Percentiles rank a stretch among this genome's conserved stretches.
phyloP scores from a whole-genome alignment of 768 basidiomycete genomes.

The Holtermannia corniformis region DNA sequence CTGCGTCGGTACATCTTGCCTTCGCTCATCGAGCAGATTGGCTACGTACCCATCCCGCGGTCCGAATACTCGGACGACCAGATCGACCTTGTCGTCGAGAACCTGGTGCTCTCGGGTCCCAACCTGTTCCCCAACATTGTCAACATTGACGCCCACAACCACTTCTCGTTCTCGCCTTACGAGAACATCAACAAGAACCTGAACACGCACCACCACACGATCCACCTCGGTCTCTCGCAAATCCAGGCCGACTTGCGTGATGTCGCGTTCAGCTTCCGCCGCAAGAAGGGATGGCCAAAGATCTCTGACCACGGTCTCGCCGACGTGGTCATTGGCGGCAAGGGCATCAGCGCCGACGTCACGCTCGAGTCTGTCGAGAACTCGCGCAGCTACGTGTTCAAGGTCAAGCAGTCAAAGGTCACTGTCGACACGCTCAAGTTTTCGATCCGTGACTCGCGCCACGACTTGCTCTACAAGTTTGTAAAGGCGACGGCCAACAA shows the following conservation, averaged over 20 bases:
- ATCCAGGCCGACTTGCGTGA: constrained; percentile 92
- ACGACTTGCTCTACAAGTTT: constrained; percentile 70
- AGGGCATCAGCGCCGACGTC: constrained; percentile 59
- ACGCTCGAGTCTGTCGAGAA: constrained; percentile 42
- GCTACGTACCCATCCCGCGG: constrained; percentile 53
- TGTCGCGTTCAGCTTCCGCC: constrained; percentile 80
- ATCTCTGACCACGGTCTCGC: constrained; percentile 32
- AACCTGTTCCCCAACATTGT: constrained; percentile 69
- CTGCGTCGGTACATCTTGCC: constrained; percentile 75
- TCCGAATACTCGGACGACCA: constrained; percentile 84
- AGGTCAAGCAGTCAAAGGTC: constrained; percentile 52
- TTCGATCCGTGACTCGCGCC: constrained; percentile 81
- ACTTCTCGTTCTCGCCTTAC: constrained; percentile 76
- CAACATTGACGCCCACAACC: constrained; percentile 63
- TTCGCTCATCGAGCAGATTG: constrained; percentile 60
- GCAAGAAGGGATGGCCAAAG: constrained; percentile 74
- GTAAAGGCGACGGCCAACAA: constrained; percentile 60
- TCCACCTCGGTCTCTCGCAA: constrained; percentile 67
- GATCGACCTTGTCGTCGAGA: constrained; percentile 86
- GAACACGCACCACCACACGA: constrained; percentile 59
- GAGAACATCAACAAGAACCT: constrained; percentile 41
- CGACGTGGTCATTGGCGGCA: constrained; percentile 57
- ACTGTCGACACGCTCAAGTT: constrained; percentile 84
- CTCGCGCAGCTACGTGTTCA: constrained; percentile 41
- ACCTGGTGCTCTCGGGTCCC: constrained; percentile 60